Percentiles rank a stretch among this genome's conserved stretches.
These are phyloP conservation scores for Puccinia novopanici DNA, from an alignment of 1,284 basidiomycete genomes.

Conservation along the genomic window DNA sequence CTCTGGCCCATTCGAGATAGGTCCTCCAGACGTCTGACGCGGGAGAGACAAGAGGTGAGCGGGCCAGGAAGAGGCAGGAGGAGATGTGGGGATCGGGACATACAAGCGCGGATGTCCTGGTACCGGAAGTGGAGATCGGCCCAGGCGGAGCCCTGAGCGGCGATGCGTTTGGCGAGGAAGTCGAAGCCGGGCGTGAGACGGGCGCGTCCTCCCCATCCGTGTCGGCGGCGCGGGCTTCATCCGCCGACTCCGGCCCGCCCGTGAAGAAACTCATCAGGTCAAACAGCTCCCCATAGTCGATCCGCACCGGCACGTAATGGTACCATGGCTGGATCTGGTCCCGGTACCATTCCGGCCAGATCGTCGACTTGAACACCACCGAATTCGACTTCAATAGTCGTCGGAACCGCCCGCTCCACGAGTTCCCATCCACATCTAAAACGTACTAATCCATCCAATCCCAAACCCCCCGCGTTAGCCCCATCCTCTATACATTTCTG, in stretches of 20 bases:
- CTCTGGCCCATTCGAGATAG: conserved; percentile 44
- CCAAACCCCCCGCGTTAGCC: conserved; percentile 1
- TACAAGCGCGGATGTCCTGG: conserved; percentile 64
- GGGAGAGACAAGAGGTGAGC: background rate
- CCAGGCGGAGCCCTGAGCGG: conserved; percentile 60
- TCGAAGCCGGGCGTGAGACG: conserved; percentile 58
- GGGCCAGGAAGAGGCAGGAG: background rate
- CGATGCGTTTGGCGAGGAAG: conserved; percentile 61
- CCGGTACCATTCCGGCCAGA: conserved; percentile 61
- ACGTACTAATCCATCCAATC: conserved; percentile 1
- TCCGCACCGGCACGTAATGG: conserved; percentile 67
- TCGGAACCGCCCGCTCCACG: conserved; percentile 58
- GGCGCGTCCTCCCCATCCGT: no score
- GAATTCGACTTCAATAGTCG: conserved; percentile 60
- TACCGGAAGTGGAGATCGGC: conserved; percentile 61
- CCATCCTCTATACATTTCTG: no score
- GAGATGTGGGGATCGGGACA: conserved; percentile 51
- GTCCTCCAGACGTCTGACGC: conserved; percentile 39
- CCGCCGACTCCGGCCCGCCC: conserved; percentile 59
- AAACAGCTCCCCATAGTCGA: conserved; percentile 64
- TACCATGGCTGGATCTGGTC: conserved; percentile 66
- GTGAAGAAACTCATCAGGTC: conserved; percentile 63
- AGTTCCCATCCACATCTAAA: conserved; percentile 53
- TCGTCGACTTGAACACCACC: conserved; percentile 61
- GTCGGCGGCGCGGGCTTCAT: background rate